phyloP scores from a whole-genome alignment of 2,329 filamentous ascomycete species.

The Arthrobotrys pseudoclavata region DNA sequence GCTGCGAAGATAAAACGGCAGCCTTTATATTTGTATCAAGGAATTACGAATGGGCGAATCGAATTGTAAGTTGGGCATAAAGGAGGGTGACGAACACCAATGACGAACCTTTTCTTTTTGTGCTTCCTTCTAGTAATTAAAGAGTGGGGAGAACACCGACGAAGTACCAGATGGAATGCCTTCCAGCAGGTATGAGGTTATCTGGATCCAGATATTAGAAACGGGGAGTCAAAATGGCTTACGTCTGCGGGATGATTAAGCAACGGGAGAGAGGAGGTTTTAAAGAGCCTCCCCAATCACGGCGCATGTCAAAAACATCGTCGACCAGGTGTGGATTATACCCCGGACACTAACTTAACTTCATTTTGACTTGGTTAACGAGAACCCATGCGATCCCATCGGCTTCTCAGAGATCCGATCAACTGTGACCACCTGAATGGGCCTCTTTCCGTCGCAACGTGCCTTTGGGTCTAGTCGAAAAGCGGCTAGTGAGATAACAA shows the following conservation, averaged over 20 bases:
- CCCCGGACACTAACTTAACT: constrained; percentile 1
- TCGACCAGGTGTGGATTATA: constrained; percentile 31
- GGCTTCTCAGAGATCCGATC: constrained; percentile 27
- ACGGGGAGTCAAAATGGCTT: constrained; percentile 12
- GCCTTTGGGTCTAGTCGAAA: constrained; percentile 22
- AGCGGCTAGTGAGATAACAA: constrained; percentile 49
- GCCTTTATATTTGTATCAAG: constrained; percentile 15
- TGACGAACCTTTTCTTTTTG: constrained; percentile 10
- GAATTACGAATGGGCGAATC: constrained; percentile 1
- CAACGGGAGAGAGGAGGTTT: constrained; percentile 26
- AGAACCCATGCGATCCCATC: constrained; percentile 15
- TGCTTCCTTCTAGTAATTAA: background rate
- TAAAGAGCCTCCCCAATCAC: constrained; percentile 25
- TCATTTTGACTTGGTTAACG: background rate
- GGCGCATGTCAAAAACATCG: constrained; percentile 54
- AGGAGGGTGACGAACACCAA: constrained; percentile 27
- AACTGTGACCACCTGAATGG: constrained; percentile 8
- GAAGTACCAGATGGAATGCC: background rate
- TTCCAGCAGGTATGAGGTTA: background rate
- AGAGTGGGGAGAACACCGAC: background rate
- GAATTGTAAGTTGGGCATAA: background rate
- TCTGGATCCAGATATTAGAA: constrained; percentile 4
- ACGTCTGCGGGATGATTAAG: constrained; percentile 48
- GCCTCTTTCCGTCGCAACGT: constrained; percentile 33
- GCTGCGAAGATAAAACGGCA: background rate